Base-by-base conservation (phyloP, 176 grass and related monocot genomes). In the Oryza officinalis region DNA sequence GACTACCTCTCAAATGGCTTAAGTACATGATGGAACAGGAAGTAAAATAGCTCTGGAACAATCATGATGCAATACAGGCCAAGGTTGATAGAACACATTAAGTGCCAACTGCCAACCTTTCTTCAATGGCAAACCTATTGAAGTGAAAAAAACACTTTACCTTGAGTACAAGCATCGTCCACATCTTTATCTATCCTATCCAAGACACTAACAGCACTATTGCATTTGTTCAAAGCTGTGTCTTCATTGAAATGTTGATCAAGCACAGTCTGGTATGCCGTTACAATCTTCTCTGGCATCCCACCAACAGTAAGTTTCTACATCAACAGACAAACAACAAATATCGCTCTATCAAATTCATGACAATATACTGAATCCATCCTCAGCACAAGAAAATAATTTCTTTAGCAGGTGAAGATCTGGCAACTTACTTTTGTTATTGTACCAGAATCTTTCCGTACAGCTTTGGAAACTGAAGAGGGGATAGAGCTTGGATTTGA, bases 231-330 rank as follows among this genome's bases (percentile, higher is more conserved):
- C 81, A 99, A 87, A 41, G 87, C 78, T 14, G 78, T 85, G 45
- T 94, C 91, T 94, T 99, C 96, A 27, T 80, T 91, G 74, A 88
- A 90, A 92, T 88, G 90, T 50, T 96, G 87, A 77, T 91, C 91
- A 88, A 94, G 76, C 32, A 96, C 83, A 66, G 78, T 86, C 78
- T 96, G 93, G 69, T 94, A 99, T 67, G 96, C 87, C 28, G 80
- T 87, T 33, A 90, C 85, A 65, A 99, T 94, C 70, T 99, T 96
- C 82, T 99, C 96, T 92, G 93, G 96, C 83, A 90, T 94, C 46
- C 88, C 89, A 1, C 93, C 86, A 54, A 96, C 81, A 85, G 88
- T 91, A 71, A 99, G 86, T 94, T 99, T 94, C 93, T 99, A 77
- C 65, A 89, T 32, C 77, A 61, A 75, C 45, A 69, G 45, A 74